phyloP scores from a whole-genome alignment of 1,284 basidiomycete genomes.

The Chalciporus sp. region DNA sequence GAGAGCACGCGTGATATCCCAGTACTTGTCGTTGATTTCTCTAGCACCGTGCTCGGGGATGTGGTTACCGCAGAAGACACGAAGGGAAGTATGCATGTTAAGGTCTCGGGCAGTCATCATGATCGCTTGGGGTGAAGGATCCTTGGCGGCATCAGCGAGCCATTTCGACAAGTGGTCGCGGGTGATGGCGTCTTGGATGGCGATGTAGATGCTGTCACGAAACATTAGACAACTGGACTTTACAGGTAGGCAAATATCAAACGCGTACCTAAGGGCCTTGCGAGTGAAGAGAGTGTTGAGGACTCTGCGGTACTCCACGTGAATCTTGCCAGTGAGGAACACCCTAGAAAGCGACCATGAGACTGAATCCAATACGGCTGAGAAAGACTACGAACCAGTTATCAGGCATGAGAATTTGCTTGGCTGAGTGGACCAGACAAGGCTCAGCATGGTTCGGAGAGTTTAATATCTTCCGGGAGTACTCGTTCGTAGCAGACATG shows the following conservation, averaged over 20 bases:
- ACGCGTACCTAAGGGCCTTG: conserved; percentile 80
- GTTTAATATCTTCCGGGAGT: conserved; percentile 91
- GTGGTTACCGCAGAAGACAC: conserved; percentile 93
- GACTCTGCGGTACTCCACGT: conserved; percentile 93
- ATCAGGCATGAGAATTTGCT: conserved; percentile 83
- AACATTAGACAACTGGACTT: conserved; percentile 10
- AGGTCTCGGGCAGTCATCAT: conserved; percentile 92
- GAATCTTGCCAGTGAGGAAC: conserved; percentile 92
- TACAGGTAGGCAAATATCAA: not conserved
- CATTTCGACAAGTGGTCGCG: conserved; percentile 77
- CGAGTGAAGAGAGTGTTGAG: conserved; percentile 94
- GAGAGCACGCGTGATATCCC: conserved; percentile 92
- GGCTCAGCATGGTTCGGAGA: conserved; percentile 89
- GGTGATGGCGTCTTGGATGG: conserved; percentile 86
- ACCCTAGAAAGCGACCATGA: conserved; percentile 60
- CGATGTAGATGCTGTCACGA: conserved; percentile 75
- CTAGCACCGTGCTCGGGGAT: conserved; percentile 78
- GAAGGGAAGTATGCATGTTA: conserved; percentile 97
- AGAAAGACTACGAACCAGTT: conserved; percentile 73
- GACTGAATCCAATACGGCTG: not conserved
- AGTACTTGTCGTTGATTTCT: conserved; percentile 93
- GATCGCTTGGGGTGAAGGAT: conserved; percentile 63
- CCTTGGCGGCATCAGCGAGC: conserved; percentile 58
- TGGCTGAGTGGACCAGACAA: conserved; percentile 92
- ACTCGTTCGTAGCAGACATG: conserved; percentile 91